Conservation (phyloP, 1,284 basidiomycete genomes). For the Marasmius fiardii region DNA sequence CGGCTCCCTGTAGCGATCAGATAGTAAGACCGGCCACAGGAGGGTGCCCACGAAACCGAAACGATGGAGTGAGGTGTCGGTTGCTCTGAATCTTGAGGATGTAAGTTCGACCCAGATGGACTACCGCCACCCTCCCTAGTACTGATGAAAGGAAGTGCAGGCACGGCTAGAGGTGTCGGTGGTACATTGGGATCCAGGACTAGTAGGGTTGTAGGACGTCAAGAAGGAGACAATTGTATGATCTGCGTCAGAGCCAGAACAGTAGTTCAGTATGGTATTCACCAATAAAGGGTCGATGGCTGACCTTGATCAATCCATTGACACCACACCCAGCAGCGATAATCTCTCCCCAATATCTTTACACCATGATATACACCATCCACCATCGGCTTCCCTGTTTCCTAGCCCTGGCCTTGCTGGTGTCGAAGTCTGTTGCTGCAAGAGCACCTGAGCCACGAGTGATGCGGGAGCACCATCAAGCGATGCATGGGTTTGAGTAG, state of each 20-base stretch:
- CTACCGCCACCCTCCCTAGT: neutral
- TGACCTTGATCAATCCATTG: constrained; percentile 72
- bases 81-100: constrained; percentile 23
- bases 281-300: constrained; percentile 11
- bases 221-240: constrained; percentile 56
- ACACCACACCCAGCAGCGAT: constrained; percentile 75
- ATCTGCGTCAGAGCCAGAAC: constrained; percentile 29
- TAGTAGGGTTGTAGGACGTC: constrained; percentile 40
- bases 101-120: neutral
- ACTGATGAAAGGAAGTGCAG: neutral
- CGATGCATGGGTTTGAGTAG: constrained; percentile 57
- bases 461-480: constrained; percentile 56
- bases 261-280: constrained; percentile 3
- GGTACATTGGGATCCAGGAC: constrained; percentile 35
- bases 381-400: constrained; percentile 79
- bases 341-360: constrained; percentile 91
- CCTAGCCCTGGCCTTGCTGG: constrained; percentile 46
- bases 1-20: constrained; percentile 85
- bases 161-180: constrained; percentile 16
- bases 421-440: constrained; percentile 44
- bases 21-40: constrained; percentile 88
- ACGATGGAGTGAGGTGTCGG: constrained; percentile 62
- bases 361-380: constrained; percentile 93
- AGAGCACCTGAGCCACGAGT: constrained; percentile 55
- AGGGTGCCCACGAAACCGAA: constrained; percentile 86